A percentile compares a stretch with the other conserved stretches of the same genome.
These are phyloP conservation scores for Chaetomium tenue DNA, from an alignment of 495 filamentous ascomycete genomes.

Conservation along the genomic window DNA sequence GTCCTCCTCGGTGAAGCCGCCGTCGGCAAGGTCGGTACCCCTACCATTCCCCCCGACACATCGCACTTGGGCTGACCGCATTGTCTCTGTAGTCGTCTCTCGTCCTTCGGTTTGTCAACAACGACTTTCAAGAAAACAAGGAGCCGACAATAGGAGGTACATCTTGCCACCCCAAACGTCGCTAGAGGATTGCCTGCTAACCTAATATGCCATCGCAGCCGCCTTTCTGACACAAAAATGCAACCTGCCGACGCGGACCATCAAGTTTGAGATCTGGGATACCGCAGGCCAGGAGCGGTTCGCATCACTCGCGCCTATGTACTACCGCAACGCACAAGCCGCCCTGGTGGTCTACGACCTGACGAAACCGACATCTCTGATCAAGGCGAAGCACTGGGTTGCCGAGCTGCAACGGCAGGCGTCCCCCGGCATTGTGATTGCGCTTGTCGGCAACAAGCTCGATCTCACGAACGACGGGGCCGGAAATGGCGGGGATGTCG, in stretches of 20 bases:
- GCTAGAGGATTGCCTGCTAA: constrained; percentile 14
- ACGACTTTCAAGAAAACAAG: constrained; percentile 99
- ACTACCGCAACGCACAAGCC: constrained; percentile 98
- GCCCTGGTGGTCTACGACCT: constrained; percentile 99
- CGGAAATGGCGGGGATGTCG: constrained; percentile 42
- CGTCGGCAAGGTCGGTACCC: constrained; percentile 78
- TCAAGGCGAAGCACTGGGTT: constrained; percentile 98
- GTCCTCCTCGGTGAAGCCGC: constrained; percentile 95
- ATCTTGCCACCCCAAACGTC: constrained; percentile 26
- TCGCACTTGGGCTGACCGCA: constrained; percentile 26
- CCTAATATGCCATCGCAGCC: constrained; percentile 51
- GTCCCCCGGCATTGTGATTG: constrained; percentile 96
- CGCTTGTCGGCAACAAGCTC: constrained; percentile 95
- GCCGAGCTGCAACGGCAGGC: constrained; percentile 96
- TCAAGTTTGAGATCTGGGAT: constrained; percentile 99
- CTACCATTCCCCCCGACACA: neutral
- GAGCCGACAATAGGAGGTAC: constrained; percentile 98
- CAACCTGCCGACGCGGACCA: constrained; percentile 89
- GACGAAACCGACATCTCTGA: constrained; percentile 91
- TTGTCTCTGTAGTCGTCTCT: constrained; percentile 73
- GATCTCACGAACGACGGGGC: constrained; percentile 69
- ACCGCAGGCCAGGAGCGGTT: constrained; percentile 98
- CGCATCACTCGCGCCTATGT: constrained; percentile 96
- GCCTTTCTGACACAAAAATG: constrained; percentile 99
- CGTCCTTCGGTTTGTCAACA: constrained; percentile 97